Conservation (phyloP, 176 grass and related monocot species). For the Juncus effusus region DNA sequence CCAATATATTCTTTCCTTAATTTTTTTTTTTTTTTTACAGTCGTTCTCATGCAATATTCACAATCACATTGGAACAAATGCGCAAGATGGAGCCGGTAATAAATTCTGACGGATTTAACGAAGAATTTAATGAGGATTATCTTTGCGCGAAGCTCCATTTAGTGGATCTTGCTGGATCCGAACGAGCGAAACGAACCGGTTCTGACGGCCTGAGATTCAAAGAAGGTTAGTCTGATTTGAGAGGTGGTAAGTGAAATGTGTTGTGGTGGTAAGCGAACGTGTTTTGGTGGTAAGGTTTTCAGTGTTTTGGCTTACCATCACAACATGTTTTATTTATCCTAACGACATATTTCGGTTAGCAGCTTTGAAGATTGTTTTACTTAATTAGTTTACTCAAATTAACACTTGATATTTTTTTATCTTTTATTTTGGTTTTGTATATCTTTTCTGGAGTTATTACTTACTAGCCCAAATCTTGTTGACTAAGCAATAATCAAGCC, state of each 20-base stretch:
- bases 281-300: no score
- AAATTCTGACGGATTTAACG: conserved; percentile 60
- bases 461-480: no score
- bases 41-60: conserved; percentile 99
- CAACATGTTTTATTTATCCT: no score
- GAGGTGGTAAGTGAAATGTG: not conserved
- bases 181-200: conserved; percentile 90
- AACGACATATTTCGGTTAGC: no score
- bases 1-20: not conserved
- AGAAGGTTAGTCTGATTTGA: conserved; percentile 51
- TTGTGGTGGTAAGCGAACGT: conserved; percentile 1
- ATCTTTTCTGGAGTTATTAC: no score
- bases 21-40: conserved; percentile 35
- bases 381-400: no score
- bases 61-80: conserved; percentile 99
- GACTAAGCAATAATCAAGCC: no score
- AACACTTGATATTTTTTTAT: no score
- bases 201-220: conserved; percentile 97
- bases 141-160: conserved; percentile 94
- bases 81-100: conserved; percentile 69
- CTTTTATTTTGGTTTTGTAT: no score
- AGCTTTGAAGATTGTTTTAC: no score
- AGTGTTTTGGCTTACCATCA: no score
- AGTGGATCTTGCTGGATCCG: conserved; percentile 96
- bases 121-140: conserved; percentile 85